Percentiles rank a stretch among this genome's conserved stretches.
Conservation (phyloP, 176 grass and related monocot genomes). For the Tillandsia fasciculata region DNA sequence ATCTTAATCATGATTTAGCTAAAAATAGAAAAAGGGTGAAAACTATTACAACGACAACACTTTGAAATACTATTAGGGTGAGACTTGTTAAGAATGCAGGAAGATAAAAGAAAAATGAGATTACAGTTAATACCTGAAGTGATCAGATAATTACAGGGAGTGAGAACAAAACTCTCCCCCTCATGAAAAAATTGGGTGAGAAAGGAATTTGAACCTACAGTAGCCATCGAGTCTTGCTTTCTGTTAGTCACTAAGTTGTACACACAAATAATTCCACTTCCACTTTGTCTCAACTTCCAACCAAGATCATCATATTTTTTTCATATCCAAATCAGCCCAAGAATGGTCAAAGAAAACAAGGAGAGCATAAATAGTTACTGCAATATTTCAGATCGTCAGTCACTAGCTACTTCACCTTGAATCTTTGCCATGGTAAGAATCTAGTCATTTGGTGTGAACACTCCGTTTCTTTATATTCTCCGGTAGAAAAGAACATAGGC, state of each 20-base stretch:
- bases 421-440: neutral
- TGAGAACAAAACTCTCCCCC: neutral
- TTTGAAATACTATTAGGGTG: no score
- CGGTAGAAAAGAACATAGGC: slow-evolving; percentile 90
- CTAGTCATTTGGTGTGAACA: neutral
- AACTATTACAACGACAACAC: no score
- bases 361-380: neutral
- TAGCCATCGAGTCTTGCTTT: neutral
- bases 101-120: neutral
- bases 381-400: neutral
- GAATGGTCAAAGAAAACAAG: neutral
- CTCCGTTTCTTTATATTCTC: neutral
- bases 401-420: neutral
- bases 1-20: no score
- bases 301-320: neutral
- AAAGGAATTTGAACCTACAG: neutral
- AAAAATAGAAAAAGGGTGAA: no score
- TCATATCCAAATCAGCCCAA: neutral
- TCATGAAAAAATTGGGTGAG: neutral
- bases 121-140: neutral
- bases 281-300: neutral
- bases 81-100: no score
- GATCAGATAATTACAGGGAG: neutral
- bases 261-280: neutral
- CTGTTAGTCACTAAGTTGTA: neutral